Evolutionary conservation across 108 stramenopile genomes (phyloP).

Genomic region (Nitzschia putrida): DNA sequence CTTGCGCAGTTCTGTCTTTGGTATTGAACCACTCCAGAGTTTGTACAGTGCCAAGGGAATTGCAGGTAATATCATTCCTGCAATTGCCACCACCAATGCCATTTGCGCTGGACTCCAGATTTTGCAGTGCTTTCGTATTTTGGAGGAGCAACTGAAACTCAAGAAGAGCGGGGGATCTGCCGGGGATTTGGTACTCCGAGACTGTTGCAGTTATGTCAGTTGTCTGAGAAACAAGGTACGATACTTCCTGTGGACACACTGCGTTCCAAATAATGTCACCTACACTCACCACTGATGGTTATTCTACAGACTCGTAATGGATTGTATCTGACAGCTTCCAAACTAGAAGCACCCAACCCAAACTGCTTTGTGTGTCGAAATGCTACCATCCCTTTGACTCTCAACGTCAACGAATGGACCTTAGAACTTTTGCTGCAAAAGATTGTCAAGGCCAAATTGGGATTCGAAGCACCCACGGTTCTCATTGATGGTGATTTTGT

Average conservation of each 20-base stretch:
- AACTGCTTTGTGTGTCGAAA: conserved; percentile 93
- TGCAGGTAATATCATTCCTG: conserved; percentile 99
- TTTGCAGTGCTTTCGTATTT: conserved; percentile 73
- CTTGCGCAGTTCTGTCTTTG: conserved; percentile 87
- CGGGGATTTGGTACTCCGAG: conserved; percentile 38
- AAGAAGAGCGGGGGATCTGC: conserved; percentile 19
- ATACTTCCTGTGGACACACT: neutral
- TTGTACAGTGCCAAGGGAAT: conserved; percentile 95
- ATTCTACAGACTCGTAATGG: conserved; percentile 61
- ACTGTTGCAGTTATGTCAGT: conserved; percentile 68
- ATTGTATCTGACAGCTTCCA: conserved; percentile 72
- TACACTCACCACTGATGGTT: neutral
- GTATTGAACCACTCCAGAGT: conserved; percentile 82
- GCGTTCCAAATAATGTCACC: neutral
- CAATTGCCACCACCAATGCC: conserved; percentile 99
- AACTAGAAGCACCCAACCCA: conserved; percentile 75
- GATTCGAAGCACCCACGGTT: conserved; percentile 83
- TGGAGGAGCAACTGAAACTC: conserved; percentile 47
- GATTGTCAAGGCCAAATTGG: conserved; percentile 76
- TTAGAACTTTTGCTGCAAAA: conserved; percentile 52
- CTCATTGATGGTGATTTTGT: conserved; percentile 62
- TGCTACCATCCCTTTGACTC: conserved; percentile 59
- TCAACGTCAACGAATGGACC: conserved; percentile 80
- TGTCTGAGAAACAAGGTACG: conserved; percentile 61
- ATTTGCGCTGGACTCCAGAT: conserved; percentile 94